Evolutionary conservation across 225 moss, liverwort and hornwort genomes (phyloP), one percentile per base, ranked within the genome.

Genomic region (Climacium dendroides): DNA sequence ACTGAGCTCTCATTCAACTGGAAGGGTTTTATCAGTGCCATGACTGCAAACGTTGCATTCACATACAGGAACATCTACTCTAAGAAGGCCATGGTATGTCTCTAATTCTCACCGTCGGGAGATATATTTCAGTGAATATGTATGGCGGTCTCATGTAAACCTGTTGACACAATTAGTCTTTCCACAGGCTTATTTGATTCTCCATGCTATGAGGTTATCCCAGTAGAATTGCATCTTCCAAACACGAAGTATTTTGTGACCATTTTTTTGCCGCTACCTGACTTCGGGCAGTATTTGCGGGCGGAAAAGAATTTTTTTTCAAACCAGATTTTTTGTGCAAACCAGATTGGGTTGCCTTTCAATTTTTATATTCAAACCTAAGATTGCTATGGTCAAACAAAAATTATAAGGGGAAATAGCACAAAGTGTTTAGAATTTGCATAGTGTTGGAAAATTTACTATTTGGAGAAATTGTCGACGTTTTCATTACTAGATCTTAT

Each of bases 1-100:
- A 99, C 99, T 45, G 99, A 99, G 94, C 94, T 99, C 74, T 99
- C 99, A 20, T 99, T 99, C 88, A 99, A 99, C 81, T 99, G 99
- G 99, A 96, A 84, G 89, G 99, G 99, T 54, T 97, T 99, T 83
- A 94, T 97, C 82, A 97, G 99, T 72, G 99, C 99, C 78, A 99
- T 99, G 97, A 93, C 93, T 69, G 97, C 99, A 26, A 99, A 99
- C 76, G 89, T 96, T 55, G 97, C 95, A 53, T 99, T 97, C 88
- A 99, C 99, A 6, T 99, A 99, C 92, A 92, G 99, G 71, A 97
- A 97, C 89, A 99, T 99, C 74, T 99, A 99, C 89, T 97, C 97
- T 35, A 99, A 99, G 92, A 97, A 97, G 89, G 99, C 99, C 80
- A 99, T 99, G 99, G 95, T 95, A 93, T 75, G 79, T 82, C 87